Evolutionary conservation across 495 filamentous ascomycete genomes (phyloP).

Genomic region (Neurospora sp.): DNA sequence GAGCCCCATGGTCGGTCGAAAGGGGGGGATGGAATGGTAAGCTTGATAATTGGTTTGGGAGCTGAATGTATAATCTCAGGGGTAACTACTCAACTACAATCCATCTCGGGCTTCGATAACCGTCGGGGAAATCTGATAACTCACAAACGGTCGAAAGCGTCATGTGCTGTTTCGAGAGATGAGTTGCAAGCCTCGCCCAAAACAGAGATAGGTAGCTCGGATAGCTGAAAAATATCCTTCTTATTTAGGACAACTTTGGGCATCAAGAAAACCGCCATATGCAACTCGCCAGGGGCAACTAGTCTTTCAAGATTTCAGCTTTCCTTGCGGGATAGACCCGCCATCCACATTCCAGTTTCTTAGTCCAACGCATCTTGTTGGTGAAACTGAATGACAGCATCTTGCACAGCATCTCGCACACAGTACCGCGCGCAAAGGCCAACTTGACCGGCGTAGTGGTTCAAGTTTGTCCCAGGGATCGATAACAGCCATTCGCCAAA

Average conservation of each 20-base stretch:
- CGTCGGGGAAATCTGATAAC: neutral
- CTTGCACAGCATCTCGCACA: neutral
- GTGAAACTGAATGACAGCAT: neutral
- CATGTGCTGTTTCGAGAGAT: neutral
- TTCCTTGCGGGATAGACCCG: neutral
- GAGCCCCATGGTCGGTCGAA: neutral
- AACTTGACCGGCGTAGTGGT: neutral
- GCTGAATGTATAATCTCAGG: neutral
- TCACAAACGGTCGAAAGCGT: neutral
- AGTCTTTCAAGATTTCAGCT: neutral
- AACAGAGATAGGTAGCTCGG: neutral
- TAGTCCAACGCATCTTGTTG: neutral
- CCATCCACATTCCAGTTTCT: neutral
- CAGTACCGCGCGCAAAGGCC: neutral
- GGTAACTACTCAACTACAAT: neutral
- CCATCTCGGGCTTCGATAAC: neutral
- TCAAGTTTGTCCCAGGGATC: neutral
- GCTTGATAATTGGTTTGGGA: neutral
- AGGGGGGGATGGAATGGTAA: neutral
- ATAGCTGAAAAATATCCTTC: slow-evolving; percentile 1
- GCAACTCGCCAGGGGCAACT: neutral
- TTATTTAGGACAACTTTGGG: slow-evolving; percentile 5
- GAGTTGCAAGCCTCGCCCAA: neutral
- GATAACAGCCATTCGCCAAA: neutral
- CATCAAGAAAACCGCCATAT: slow-evolving; percentile 2